These are phyloP conservation scores for Citropsis articulata DNA, from an alignment of 345 rosid species.

Conservation along the genomic window DNA sequence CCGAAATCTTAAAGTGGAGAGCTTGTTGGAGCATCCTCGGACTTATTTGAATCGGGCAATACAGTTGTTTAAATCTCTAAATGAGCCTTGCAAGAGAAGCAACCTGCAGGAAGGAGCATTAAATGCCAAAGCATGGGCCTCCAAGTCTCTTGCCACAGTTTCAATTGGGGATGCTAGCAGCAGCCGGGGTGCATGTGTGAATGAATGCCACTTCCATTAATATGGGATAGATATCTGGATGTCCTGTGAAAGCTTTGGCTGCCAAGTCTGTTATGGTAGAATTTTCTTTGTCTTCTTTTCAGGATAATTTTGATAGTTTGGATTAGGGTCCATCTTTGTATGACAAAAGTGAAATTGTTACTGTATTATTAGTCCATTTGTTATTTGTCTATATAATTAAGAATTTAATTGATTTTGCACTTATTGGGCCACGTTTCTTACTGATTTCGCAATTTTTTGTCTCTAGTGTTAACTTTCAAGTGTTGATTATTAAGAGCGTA, in stretches of 20 bases:
- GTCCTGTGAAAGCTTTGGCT: constrained; percentile 11
- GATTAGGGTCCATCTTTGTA: constrained; percentile 1
- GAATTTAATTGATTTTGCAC: constrained; percentile 11
- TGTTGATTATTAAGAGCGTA: too few relatives aligned
- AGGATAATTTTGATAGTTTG: not conserved
- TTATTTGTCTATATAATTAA: constrained; percentile 20
- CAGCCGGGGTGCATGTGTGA: constrained; percentile 39
- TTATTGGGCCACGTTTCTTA: not conserved
- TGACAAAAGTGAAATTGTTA: not conserved
- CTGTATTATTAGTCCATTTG: constrained; percentile 1
- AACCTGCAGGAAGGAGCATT: constrained; percentile 89
- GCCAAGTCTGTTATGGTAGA: not conserved
- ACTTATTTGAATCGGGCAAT: constrained; percentile 52
- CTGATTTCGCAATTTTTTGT: too few relatives aligned
- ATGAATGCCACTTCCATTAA: constrained; percentile 19
- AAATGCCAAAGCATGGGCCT: constrained; percentile 90
- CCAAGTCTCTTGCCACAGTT: constrained; percentile 90
- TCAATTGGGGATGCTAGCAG: constrained; percentile 84
- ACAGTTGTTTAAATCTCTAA: constrained; percentile 51
- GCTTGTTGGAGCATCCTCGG: constrained; percentile 62
- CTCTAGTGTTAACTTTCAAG: too few relatives aligned
- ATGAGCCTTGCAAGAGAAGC: constrained; percentile 81
- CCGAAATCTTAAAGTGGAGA: constrained; percentile 43
- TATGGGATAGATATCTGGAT: not conserved
- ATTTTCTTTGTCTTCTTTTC: not conserved